These are phyloP conservation scores for Diplocarpon rosae DNA, from an alignment of 2,329 filamentous ascomycete species.

Conservation along the genomic window DNA sequence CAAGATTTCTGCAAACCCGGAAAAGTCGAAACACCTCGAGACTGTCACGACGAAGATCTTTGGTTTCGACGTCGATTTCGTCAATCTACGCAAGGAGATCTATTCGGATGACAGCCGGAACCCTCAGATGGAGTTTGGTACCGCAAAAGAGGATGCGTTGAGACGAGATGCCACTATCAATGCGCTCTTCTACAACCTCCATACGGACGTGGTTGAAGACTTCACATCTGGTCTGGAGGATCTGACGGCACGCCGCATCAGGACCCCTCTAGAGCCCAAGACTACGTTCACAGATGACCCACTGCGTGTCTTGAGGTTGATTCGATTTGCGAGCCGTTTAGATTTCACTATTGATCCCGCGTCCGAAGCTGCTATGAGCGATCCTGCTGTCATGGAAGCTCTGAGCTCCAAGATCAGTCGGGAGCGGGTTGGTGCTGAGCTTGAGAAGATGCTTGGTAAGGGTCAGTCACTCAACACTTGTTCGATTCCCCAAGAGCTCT, in stretches of 20 bases:
- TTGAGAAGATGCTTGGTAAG: slow-evolving; percentile 77
- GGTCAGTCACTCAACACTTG: slow-evolving; percentile 33
- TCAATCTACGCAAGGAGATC: slow-evolving; percentile 86
- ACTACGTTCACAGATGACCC: slow-evolving; percentile 95
- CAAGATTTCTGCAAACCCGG: slow-evolving; percentile 84
- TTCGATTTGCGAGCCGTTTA: slow-evolving; percentile 82
- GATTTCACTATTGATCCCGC: slow-evolving; percentile 64
- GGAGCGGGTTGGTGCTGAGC: slow-evolving; percentile 75
- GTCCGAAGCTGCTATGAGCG: slow-evolving; percentile 63
- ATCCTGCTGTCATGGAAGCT: slow-evolving; percentile 65
- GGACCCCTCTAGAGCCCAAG: slow-evolving; percentile 76
- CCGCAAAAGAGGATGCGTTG: slow-evolving; percentile 77
- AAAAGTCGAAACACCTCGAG: slow-evolving; percentile 93
- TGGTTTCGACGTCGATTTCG: slow-evolving; percentile 82
- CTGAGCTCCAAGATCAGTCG: slow-evolving; percentile 84
- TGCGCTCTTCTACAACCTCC: slow-evolving; percentile 89
- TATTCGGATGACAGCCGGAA: slow-evolving; percentile 85
- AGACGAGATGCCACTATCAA: slow-evolving; percentile 91
- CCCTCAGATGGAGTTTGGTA: slow-evolving; percentile 88
- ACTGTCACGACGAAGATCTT: slow-evolving; percentile 81
- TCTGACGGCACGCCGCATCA: slow-evolving; percentile 60
- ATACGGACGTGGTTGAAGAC: slow-evolving; percentile 71
- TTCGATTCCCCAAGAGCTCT: slow-evolving; percentile 6
- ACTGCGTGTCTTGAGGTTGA: slow-evolving; percentile 71
- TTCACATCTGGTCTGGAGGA: slow-evolving; percentile 72